These are phyloP conservation scores for Tephrocybe sp. DNA, from an alignment of 768 basidiomycete species.

Conservation along the genomic window DNA sequence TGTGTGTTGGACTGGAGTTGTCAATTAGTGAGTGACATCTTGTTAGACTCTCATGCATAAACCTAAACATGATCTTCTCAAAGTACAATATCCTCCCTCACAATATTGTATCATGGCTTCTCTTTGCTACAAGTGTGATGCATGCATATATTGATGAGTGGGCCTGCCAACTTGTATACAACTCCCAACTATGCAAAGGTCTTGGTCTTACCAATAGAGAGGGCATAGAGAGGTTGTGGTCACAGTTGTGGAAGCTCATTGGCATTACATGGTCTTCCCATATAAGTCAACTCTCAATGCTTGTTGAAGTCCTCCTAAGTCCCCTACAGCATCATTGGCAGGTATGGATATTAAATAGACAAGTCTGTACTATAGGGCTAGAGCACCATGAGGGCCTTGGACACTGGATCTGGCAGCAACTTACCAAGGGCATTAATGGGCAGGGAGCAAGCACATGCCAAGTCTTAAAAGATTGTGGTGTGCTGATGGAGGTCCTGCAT, in stretches of 20 bases:
- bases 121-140: conserved; percentile 34
- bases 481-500: not conserved
- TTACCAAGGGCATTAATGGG: not conserved
- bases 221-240: conserved; percentile 36
- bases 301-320: not conserved
- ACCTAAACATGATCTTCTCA: not conserved
- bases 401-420: no score
- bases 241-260: conserved; percentile 31
- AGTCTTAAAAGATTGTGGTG: not conserved
- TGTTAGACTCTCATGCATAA: no score
- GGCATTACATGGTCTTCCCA: conserved; percentile 28
- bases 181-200: conserved; percentile 25
- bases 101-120: not conserved
- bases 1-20: conserved; percentile 21
- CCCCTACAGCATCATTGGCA: not conserved
- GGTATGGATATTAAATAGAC: not conserved
- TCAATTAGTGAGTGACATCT: not conserved
- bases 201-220: conserved; percentile 26
- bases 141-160: conserved; percentile 30
- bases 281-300: conserved; percentile 21
- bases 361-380: no score
- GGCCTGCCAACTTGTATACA: conserved; percentile 26
- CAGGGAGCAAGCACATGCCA: not conserved
- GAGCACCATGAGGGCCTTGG: no score
- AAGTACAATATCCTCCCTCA: conserved; percentile 29